Base-by-base conservation (phyloP, 163 green algal species). In the Prototheca wickerhamii region DNA sequence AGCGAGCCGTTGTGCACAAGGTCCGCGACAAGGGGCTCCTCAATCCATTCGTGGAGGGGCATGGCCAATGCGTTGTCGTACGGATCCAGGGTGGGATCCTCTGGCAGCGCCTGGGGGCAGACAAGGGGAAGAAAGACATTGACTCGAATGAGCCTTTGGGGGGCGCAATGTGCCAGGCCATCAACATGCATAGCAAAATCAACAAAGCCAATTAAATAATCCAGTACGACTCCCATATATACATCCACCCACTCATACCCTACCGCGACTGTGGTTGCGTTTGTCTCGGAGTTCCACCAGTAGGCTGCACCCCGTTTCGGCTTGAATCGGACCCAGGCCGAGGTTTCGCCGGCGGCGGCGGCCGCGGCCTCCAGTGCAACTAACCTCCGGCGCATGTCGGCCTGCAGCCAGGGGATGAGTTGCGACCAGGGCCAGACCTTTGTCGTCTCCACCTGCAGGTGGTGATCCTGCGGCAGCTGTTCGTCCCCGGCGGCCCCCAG, bases 371-470 rank as follows among this genome's bases (percentile, higher is more conserved):
- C 52, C 18, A 61, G 21, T 4, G 44, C 21, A 40, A 33, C 30
- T 15, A 5, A 67, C 55, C 61, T 60, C 68, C 1, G 4, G n/a
- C 54, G 54, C 35, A 95, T 83, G 57, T 95, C 81, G 2, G 75
- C 59, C 10, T 80, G 68, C 56, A 97, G 86, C 53, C 85, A 87
- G 1, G 85, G 86, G 6, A 95, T 71, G 23, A 97, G 75, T 43
- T 85, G 64, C 8, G 76, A 89, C 92, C 92, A 98, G 15, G 91
- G 92, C 92, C 92, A 98, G 7, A 98, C 91, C 26, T 95, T 83
- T 7, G 72, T 65, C 20, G 86, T 95, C n/a, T 69, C 71, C 59
- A 80, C 68, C 46, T 74, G 46, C 8, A 46, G 33, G 40, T 55
- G 57, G 7, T 52, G 21, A 6, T 69, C n/a, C 30, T 69, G 52